phyloP scores from a whole-genome alignment of 257 asterid species.

The Mentha longifolia region DNA sequence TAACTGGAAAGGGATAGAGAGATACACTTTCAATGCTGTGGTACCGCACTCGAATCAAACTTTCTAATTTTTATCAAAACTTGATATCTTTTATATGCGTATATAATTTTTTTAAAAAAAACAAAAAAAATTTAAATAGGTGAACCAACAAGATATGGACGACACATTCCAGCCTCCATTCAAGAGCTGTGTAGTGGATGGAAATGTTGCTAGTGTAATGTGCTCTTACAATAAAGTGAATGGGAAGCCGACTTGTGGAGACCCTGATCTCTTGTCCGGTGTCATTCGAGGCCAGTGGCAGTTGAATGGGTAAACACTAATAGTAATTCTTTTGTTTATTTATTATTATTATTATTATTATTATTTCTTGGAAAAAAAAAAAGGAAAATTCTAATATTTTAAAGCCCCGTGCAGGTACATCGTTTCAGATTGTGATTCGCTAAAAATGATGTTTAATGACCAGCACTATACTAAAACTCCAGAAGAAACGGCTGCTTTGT shows the following conservation, averaged over 20 bases:
- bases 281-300: constrained; percentile 90
- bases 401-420: constrained; percentile 61
- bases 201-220: constrained; percentile 97
- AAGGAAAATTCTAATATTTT: too few relatives aligned
- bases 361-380: too few relatives aligned
- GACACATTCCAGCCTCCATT: constrained; percentile 96
- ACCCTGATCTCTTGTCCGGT: constrained; percentile 67
- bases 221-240: constrained; percentile 93
- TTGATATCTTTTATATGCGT: background rate
- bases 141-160: constrained; percentile 86
- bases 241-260: constrained; percentile 92
- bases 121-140: constrained; percentile 35
- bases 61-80: background rate
- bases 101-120: background rate
- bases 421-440: constrained; percentile 86
- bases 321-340: too few relatives aligned
- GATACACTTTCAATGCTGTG: constrained; percentile 74
- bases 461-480: constrained; percentile 89
- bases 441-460: constrained; percentile 59
- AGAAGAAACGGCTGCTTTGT: constrained; percentile 86
- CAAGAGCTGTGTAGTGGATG: constrained; percentile 90
- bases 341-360: too few relatives aligned
- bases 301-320: constrained; percentile 60
- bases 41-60: constrained; percentile 36
- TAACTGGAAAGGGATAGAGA: constrained; percentile 67